phyloP scores from a whole-genome alignment of 2,329 filamentous ascomycete genomes.

The Ceratocystis albifundus region DNA sequence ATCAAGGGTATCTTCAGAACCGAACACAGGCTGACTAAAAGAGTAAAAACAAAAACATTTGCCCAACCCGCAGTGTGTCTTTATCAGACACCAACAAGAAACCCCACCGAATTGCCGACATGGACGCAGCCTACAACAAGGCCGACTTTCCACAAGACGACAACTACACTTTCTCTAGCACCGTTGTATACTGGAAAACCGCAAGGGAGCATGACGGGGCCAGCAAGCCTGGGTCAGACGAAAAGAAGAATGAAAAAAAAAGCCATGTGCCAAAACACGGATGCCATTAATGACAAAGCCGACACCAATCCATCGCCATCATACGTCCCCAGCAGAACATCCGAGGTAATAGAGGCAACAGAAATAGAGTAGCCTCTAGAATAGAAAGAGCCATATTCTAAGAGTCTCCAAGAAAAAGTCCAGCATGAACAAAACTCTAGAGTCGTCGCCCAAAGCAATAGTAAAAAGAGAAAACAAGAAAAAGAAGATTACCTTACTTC shows the following conservation, averaged over 20 bases:
- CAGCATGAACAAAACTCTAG: not conserved
- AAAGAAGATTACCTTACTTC: slow-evolving; percentile 3
- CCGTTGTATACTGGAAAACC: slow-evolving; percentile 32
- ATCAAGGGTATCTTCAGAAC: slow-evolving; percentile 7
- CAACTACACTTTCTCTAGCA: slow-evolving; percentile 33
- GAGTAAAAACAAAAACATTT: not conserved
- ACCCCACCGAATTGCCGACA: slow-evolving; percentile 27
- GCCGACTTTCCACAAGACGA: slow-evolving; percentile 33
- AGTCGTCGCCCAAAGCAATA: too few species aligned
- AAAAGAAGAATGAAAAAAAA: not conserved
- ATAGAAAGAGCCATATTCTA: not conserved
- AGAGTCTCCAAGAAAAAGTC: not conserved
- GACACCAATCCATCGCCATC: not conserved
- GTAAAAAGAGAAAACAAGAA: not conserved
- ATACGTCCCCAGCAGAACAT: not conserved
- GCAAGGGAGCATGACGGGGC: not conserved
- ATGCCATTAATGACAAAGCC: not conserved
- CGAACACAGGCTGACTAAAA: not conserved
- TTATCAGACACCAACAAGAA: not conserved
- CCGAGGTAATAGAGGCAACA: not conserved
- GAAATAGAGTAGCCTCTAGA: too few species aligned
- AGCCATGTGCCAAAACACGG: not conserved
- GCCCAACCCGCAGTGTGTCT: slow-evolving; percentile 1
- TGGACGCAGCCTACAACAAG: slow-evolving; percentile 29
- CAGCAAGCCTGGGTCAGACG: not conserved